These are phyloP conservation scores for Fagopyrum esculentum DNA, from an alignment of 148 eudicot species.

Conservation along the genomic window DNA sequence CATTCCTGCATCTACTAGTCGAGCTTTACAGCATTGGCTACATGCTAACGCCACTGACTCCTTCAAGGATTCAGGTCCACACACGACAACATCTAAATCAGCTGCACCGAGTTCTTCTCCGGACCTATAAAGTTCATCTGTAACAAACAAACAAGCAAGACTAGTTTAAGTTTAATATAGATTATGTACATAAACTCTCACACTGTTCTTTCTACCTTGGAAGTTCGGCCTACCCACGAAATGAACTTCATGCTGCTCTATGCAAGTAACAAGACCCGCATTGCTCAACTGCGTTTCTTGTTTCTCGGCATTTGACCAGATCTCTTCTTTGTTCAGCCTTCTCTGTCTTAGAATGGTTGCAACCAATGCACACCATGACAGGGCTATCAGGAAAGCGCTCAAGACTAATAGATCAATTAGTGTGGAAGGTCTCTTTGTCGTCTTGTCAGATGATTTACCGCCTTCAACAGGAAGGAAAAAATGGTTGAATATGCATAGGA, in stretches of 20 bases:
- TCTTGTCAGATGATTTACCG: slow-evolving; percentile 28
- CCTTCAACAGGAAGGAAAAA: slow-evolving; percentile 24
- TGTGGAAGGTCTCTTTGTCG: slow-evolving; percentile 36
- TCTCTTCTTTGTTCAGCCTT: slow-evolving; percentile 23
- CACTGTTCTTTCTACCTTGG: slow-evolving; percentile 28
- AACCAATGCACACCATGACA: slow-evolving; percentile 21
- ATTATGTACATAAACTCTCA: background rate
- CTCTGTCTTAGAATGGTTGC: slow-evolving; percentile 36
- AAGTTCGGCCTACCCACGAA: slow-evolving; percentile 60
- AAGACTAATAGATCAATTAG: slow-evolving; percentile 40
- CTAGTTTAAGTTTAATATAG: too few species aligned
- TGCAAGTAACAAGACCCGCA: slow-evolving; percentile 20
- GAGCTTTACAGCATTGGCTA: slow-evolving; percentile 28
- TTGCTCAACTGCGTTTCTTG: slow-evolving; percentile 20
- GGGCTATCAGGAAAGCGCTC: slow-evolving; percentile 36
- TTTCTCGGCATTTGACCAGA: slow-evolving; percentile 16
- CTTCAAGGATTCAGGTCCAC: slow-evolving; percentile 81
- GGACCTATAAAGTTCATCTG: slow-evolving; percentile 45
- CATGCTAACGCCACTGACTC: slow-evolving; percentile 62
- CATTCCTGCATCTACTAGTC: slow-evolving; percentile 15
- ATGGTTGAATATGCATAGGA: slow-evolving; percentile 41
- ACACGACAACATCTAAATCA: slow-evolving; percentile 64
- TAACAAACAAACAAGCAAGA: background rate
- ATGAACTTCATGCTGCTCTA: slow-evolving; percentile 50
- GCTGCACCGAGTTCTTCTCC: slow-evolving; percentile 29